Percentiles rank a stretch among this genome's conserved stretches.
Conservation (phyloP, 164 flowering plant genomes). For the Umbellularia californica region DNA sequence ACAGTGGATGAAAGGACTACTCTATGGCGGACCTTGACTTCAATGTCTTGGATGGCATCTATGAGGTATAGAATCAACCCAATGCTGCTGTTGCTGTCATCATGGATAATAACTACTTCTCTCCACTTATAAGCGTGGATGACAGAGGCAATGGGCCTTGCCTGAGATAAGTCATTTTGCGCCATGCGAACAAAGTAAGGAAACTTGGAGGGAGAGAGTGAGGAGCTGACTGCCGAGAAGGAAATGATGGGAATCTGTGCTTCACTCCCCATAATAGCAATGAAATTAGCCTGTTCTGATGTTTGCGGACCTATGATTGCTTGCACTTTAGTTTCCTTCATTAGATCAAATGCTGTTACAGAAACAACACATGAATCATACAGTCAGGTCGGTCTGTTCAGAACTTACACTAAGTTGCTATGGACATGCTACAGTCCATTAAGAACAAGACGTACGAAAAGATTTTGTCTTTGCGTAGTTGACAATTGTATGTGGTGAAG, state of each 20-base stretch:
- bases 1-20: constrained; percentile 10
- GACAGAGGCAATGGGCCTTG: constrained; percentile 23
- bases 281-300: constrained; percentile 23
- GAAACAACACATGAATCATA: not conserved
- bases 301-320: constrained; percentile 30
- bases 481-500: no score
- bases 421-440: no score
- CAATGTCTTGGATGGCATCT: constrained; percentile 19
- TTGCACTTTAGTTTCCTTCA: constrained; percentile 25
- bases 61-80: constrained; percentile 24
- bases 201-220: constrained; percentile 14
- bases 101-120: constrained; percentile 30
- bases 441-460: no score
- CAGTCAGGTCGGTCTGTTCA: not conserved
- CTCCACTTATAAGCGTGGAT: constrained; percentile 29
- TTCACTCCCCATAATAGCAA: constrained; percentile 23
- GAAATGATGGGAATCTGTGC: constrained; percentile 39
- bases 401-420: no score
- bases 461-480: no score
- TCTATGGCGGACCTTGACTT: constrained; percentile 21
- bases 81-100: constrained; percentile 20
- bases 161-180: constrained; percentile 32
- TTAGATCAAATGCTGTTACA: constrained; percentile 27
- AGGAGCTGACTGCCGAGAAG: constrained; percentile 39
- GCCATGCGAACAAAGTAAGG: constrained; percentile 34